Evolutionary conservation across 2,329 filamentous ascomycete species (phyloP), one percentile per base, ranked within the genome.

Genomic region (Pseudopyricularia javanii): DNA sequence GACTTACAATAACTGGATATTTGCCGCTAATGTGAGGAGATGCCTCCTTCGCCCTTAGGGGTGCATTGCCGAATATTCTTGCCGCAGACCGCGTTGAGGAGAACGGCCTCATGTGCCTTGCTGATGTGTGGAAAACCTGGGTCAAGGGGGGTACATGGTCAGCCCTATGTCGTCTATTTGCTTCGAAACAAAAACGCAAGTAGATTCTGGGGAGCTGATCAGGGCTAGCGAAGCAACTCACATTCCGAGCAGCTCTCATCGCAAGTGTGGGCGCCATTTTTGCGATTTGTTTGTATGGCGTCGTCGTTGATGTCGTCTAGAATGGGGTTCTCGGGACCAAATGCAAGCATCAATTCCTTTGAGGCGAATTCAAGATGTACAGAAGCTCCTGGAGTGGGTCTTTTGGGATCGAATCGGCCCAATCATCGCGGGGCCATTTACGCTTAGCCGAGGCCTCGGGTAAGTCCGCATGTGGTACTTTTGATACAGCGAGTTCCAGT

Each of bases 41-140:
- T 32, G 91, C 91, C 76, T 96, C 91, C 76, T 94, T 95, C 54
- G 91, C 93, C 69, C 90, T 85, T 59, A 97, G 78, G 60, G 88
- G 88, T 61, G 83, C 81, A 71, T 86, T 91, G 63, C 86, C 83
- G 68, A 95, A 87, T 68, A 97, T 88, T 69, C 86, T 84, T 65
- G 89, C 84, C 63, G 82, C 85, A 60, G 88, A 82, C 64, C 85
- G 82, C 58, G 91, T 91, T 58, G 88, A 89, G 57, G 91, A 95
- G 74, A 98, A 97, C 56, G 83, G 76, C 71, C 91, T 81, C 64
- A 78, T 75, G 65, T 87, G 81, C 63, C 74, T 76, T 69, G 56
- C 64, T 50, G 64, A 62, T 34, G 40, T 34, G 48, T 43, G 51
- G 49, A 47, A 53, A 37, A 50, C 51, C 53, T 54, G 34, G 49